Evolutionary conservation across 805 yeast species (phyloP).

Genomic region (Candida schatavii): DNA sequence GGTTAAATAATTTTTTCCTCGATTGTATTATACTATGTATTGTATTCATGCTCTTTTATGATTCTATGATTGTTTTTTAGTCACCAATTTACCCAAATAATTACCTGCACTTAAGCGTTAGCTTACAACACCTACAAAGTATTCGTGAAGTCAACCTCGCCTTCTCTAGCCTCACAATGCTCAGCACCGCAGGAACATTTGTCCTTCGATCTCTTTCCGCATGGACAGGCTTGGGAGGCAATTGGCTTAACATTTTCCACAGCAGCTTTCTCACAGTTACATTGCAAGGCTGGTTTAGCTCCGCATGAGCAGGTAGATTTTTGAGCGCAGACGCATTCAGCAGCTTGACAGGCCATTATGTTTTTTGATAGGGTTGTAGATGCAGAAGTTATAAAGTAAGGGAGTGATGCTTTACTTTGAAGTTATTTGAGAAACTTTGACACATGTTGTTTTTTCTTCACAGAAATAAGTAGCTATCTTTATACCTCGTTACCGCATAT

Average conservation of each 20-base stretch:
- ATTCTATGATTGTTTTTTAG: no score
- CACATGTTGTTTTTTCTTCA: not conserved
- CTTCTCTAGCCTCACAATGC: constrained; percentile 44
- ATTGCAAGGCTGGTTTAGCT: constrained; percentile 54
- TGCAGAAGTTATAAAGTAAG: not conserved
- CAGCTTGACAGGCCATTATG: constrained; percentile 33
- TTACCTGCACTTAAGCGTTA: no score
- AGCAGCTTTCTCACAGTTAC: constrained; percentile 52
- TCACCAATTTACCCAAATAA: no score
- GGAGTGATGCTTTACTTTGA: not conserved
- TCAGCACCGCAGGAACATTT: constrained; percentile 55
- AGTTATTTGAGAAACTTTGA: not conserved
- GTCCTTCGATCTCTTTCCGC: constrained; percentile 54
- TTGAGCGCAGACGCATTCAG: constrained; percentile 55
- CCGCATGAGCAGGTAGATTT: constrained; percentile 67
- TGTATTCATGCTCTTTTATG: no score
- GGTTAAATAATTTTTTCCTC: no score
- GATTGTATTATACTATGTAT: no score
- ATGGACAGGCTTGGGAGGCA: constrained; percentile 49
- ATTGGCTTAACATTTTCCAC: constrained; percentile 47
- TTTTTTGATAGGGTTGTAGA: no score
- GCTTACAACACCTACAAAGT: no score
- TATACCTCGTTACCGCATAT: no score
- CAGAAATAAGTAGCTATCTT: not conserved
- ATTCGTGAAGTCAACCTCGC: constrained; percentile 59